Evolutionary conservation across 371 early-diverging fungal species (phyloP), one percentile per base, ranked within the genome.

Genomic region (Mucor plumbeus): DNA sequence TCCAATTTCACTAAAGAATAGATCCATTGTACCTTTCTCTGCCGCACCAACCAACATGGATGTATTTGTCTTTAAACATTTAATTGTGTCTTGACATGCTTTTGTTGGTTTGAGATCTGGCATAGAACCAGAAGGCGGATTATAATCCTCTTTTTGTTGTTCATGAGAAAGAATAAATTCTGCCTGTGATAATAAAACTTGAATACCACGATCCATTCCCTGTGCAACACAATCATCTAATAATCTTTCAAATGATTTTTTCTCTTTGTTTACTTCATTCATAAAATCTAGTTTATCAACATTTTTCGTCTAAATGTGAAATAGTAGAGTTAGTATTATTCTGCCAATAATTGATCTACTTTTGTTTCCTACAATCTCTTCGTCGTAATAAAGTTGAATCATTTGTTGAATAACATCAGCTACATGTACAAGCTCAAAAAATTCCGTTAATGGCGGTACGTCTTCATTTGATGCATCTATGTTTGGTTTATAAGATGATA

Each of bases 201-300:
- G 88, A 47, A 96, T 95, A 36, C 92, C 87, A 68, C 90, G 88
- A 80, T 96, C 96, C 87, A 96, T 85, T n/a, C 97, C 95, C 21
- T 83, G 79, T 0, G 95, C 96, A 2, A 96, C 95, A 26, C 86
- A 82, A 63, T 95, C 95, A 72, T 96, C 97, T 35, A 95, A 76
- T 21, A 86, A 48, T 8, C 89, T 83, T 77, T 95, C 95, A 76
- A 95, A 90, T 1, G 81, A 69, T 72, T 92, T 91, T 69, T 95
- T 95, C 64, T 95, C 95, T 65, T 92, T 90, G 73, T 91, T 91
- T 56, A 91, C 86, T 14, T 86, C 87, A 65, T 92, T 90, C 64
- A 96, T 80, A 71, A 96, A 95, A 71, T 96, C 97, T 38, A 83
- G 77, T 76, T 90, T 91, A 80, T 93, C 92, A 34, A 96, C 85